Evolutionary conservation across 805 yeast genomes (phyloP).

Genomic region (Ascoidea tarda): DNA sequence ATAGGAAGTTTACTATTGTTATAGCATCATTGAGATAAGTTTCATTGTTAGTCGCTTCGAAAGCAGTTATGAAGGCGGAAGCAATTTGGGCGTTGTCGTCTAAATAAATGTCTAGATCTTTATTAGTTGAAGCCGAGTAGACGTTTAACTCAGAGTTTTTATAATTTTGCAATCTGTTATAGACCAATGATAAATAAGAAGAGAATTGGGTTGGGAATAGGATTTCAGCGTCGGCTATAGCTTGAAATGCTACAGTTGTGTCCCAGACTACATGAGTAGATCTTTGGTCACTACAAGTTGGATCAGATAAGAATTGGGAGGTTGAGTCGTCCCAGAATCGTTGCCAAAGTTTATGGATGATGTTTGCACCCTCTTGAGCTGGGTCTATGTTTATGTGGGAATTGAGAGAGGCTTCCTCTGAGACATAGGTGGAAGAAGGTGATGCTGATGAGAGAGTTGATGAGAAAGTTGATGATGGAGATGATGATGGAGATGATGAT

Average conservation of each 20-base stretch:
- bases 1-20: constrained; percentile 42
- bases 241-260: constrained; percentile 49
- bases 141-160: neutral
- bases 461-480: neutral
- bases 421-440: neutral
- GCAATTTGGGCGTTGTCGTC: constrained; percentile 70
- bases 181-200: neutral
- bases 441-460: neutral
- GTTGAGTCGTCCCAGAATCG: neutral
- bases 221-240: constrained; percentile 49
- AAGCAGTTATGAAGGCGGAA: constrained; percentile 47
- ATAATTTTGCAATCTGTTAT: neutral
- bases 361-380: neutral
- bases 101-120: constrained; percentile 37
- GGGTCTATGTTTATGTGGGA: neutral
- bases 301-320: neutral
- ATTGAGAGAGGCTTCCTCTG: neutral
- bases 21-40: constrained; percentile 39
- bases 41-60: constrained; percentile 47
- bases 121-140: neutral
- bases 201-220: neutral
- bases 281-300: neutral
- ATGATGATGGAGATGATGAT: neutral
- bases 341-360: too few species aligned
- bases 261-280: constrained; percentile 36